These are phyloP conservation scores for Mucor mucedo DNA, from an alignment of 371 early-diverging fungal genomes.

Conservation along the genomic window DNA sequence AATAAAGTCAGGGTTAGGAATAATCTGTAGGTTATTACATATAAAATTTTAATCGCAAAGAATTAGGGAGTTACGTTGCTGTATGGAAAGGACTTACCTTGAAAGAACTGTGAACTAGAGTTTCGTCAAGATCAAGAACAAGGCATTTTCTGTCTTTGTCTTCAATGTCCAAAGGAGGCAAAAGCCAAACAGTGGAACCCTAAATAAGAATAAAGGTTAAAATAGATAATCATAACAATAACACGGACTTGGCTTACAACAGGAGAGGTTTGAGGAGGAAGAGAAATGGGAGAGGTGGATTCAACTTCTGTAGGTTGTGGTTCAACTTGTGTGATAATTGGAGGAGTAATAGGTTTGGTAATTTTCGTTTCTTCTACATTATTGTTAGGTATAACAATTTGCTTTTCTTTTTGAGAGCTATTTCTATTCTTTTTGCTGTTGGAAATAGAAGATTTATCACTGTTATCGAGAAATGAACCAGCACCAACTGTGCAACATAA, in stretches of 20 bases:
- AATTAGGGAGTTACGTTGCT: background rate
- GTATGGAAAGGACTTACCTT: constrained; percentile 38
- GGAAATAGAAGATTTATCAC: constrained; percentile 33
- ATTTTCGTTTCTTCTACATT: constrained; percentile 4
- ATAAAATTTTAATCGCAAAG: background rate
- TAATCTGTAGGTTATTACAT: constrained; percentile 45
- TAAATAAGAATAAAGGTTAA: background rate
- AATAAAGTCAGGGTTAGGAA: constrained; percentile 84
- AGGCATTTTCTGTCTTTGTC: constrained; percentile 55
- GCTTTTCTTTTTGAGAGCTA: constrained; percentile 17
- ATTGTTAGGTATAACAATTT: background rate
- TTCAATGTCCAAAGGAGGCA: constrained; percentile 48
- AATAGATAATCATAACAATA: background rate
- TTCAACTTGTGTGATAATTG: constrained; percentile 20
- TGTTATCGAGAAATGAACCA: constrained; percentile 39
- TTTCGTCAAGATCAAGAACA: constrained; percentile 72
- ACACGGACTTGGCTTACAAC: constrained; percentile 8
- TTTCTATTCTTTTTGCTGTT: constrained; percentile 24
- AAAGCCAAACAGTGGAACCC: constrained; percentile 39
- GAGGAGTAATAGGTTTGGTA: constrained; percentile 10
- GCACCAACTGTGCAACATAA: constrained; percentile 40
- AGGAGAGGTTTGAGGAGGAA: constrained; percentile 23
- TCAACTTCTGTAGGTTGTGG: constrained; percentile 1
- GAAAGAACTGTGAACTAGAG: constrained; percentile 69
- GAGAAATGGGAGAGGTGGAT: constrained; percentile 24